Conservation (phyloP, 2,329 filamentous ascomycete genomes). For the Aspergillus quadrilineatus region DNA sequence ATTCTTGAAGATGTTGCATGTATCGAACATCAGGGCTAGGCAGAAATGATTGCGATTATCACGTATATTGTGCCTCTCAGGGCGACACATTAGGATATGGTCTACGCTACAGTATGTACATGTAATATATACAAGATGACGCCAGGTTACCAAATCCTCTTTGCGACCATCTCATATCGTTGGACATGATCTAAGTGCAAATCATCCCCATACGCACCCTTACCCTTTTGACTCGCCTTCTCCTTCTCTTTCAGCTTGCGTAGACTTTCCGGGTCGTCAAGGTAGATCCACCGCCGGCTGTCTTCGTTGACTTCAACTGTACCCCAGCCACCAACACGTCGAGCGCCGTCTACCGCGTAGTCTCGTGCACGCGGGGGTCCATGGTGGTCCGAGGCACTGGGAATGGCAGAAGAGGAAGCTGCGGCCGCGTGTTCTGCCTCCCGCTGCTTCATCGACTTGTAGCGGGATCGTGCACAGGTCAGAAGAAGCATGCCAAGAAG, state of each 20-base stretch:
- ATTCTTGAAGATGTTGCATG: too few species aligned
- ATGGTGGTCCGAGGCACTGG: slow-evolving; percentile 8
- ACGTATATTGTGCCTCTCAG: not conserved
- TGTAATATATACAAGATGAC: not conserved
- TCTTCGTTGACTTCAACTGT: slow-evolving; percentile 88
- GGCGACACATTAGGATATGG: not conserved
- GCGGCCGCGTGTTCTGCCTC: slow-evolving; percentile 44
- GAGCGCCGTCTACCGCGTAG: slow-evolving; percentile 67
- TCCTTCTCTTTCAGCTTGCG: slow-evolving; percentile 63
- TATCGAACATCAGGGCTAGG: too few species aligned
- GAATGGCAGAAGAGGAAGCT: slow-evolving; percentile 4
- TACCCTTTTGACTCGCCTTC: slow-evolving; percentile 61
- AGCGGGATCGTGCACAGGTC: slow-evolving; percentile 74
- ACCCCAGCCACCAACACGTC: slow-evolving; percentile 76
- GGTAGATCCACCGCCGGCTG: slow-evolving; percentile 79
- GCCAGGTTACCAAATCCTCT: slow-evolving; percentile 78
- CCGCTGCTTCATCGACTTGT: slow-evolving; percentile 73
- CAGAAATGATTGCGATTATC: not conserved
- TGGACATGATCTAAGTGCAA: slow-evolving; percentile 65
- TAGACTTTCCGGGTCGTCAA: slow-evolving; percentile 73
- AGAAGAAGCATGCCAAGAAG: slow-evolving; percentile 85
- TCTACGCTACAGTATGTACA: not conserved
- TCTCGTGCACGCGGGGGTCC: slow-evolving; percentile 40
- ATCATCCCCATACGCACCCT: slow-evolving; percentile 54
- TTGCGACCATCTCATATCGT: slow-evolving; percentile 93